Percentiles rank a stretch among this genome's conserved stretches.
Evolutionary conservation across 805 yeast genomes (phyloP).

Genomic region (Komagataella phaffii): DNA sequence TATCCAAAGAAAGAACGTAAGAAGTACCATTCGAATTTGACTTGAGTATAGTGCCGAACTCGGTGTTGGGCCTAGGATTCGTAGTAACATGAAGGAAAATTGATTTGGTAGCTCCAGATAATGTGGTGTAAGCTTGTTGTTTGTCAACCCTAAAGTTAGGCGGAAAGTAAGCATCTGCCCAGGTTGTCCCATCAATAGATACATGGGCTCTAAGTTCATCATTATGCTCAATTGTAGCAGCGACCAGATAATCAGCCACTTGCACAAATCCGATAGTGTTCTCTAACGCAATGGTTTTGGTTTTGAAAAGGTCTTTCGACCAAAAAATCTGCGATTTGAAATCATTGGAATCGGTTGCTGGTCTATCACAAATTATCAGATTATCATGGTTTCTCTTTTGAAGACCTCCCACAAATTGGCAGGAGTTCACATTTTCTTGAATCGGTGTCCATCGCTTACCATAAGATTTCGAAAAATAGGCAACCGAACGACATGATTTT

Average conservation of each 20-base stretch:
- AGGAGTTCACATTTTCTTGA: slow-evolving; percentile 38
- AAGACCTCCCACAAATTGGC: slow-evolving; percentile 52
- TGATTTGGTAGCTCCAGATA: slow-evolving; percentile 56
- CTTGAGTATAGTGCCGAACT: slow-evolving; percentile 66
- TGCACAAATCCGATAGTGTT: slow-evolving; percentile 58
- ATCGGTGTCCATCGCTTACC: slow-evolving; percentile 53
- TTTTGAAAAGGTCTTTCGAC: slow-evolving; percentile 35
- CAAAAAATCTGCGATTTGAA: slow-evolving; percentile 24
- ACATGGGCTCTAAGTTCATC: slow-evolving; percentile 51
- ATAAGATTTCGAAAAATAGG: slow-evolving; percentile 49
- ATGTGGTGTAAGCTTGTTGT: slow-evolving; percentile 60
- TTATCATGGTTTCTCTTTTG: slow-evolving; percentile 27
- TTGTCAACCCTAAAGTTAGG: slow-evolving; percentile 39
- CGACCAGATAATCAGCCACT: slow-evolving; percentile 56
- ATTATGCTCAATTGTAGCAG: slow-evolving; percentile 41
- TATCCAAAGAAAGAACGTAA: slow-evolving; percentile 49
- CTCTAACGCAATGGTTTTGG: slow-evolving; percentile 28
- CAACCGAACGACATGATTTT: slow-evolving; percentile 37
- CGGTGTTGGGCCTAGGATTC: slow-evolving; percentile 31
- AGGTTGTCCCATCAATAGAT: slow-evolving; percentile 57
- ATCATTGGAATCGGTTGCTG: slow-evolving; percentile 20
- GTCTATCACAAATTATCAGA: slow-evolving; percentile 47
- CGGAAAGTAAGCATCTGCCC: slow-evolving; percentile 73
- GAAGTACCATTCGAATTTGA: slow-evolving; percentile 83
- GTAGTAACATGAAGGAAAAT: slow-evolving; percentile 75